Base-by-base conservation (phyloP, 2,329 filamentous ascomycete genomes). In the Ploettnerulaceae sp. region DNA sequence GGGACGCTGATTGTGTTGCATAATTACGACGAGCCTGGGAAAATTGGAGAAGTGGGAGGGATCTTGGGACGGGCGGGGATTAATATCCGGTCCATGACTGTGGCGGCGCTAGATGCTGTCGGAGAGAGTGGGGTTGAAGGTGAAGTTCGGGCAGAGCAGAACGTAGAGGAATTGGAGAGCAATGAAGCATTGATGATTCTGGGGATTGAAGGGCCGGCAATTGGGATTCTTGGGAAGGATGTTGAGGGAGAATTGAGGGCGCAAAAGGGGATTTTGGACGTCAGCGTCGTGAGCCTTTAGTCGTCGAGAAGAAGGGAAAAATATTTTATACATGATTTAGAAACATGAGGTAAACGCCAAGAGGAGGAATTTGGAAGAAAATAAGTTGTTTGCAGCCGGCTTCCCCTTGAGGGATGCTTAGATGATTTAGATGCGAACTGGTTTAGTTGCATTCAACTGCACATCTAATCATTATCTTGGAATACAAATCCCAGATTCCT, bases 181-280 rank as follows among this genome's bases (percentile, higher is more conserved):
- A 79, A 81, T 33, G 87, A 91, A 67, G 86, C 87, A 7, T 66
- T 91, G 55, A 91, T 91, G 86, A 90, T 91, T 57, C 57, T 91
- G 40, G 84, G 86, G 1, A 79, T 91, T 7, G 81, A 85, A 59
- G 76, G 78, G 2, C 36, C 36, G 4, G 71, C 74, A n/a, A n/a
- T n/a, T n/a, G n/a, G n/a, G n/a, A n/a, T n/a, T 3, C 79, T 89
- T 14, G 75, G 73, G 0, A 73, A 74, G 44, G 73, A 79, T 25
- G 71, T 80, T 4, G 55, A 78, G 34, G 67, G 68, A 4, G 73
- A 73, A 15, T 59, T 81, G 57, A 66, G 65, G 20, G 67, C 62
- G 41, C 67, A 71, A 0, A 71, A 77, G 53, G 77, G 77, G 4
- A 76, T 81, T 34, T 60, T 81, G 48, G 65, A 77, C 55, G 76